phyloP scores from a whole-genome alignment of 208 protist species.

The Trypanosoma rangeli region DNA sequence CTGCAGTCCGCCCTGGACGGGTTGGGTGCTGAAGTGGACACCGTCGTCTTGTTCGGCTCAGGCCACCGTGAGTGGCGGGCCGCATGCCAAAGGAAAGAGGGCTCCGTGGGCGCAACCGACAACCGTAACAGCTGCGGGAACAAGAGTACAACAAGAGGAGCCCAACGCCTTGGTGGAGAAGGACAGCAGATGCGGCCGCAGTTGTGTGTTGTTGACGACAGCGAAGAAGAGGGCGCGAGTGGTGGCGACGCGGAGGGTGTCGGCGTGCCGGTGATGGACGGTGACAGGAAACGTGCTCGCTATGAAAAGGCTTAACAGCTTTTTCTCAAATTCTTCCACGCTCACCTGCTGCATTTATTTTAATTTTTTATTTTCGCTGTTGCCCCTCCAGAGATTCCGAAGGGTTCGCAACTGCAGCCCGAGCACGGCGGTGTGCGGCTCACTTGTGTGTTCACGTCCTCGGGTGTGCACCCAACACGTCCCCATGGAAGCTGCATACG shows the following conservation, averaged over 20 bases:
- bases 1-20: conserved; percentile 12
- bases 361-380: no score
- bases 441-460: neutral
- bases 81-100: neutral
- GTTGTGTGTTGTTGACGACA: conserved; percentile 4
- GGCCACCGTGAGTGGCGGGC: conserved; percentile 14
- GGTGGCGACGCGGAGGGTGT: neutral
- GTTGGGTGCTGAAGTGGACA: conserved; percentile 4
- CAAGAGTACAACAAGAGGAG: neutral
- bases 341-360: no score
- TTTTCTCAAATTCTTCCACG: no score
- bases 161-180: neutral
- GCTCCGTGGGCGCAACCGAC: neutral
- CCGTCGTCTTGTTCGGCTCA: conserved; percentile 14
- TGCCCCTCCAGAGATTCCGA: no score
- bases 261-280: neutral
- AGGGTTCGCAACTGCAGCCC: no score
- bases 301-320: neutral
- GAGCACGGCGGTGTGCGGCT: no score
- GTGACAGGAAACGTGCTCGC: neutral
- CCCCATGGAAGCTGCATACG: no score
- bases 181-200: neutral
- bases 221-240: neutral
- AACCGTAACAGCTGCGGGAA: neutral
- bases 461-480: neutral